Base-by-base conservation (phyloP, 164 flowering plant genomes). In the Magnolia sinica region DNA sequence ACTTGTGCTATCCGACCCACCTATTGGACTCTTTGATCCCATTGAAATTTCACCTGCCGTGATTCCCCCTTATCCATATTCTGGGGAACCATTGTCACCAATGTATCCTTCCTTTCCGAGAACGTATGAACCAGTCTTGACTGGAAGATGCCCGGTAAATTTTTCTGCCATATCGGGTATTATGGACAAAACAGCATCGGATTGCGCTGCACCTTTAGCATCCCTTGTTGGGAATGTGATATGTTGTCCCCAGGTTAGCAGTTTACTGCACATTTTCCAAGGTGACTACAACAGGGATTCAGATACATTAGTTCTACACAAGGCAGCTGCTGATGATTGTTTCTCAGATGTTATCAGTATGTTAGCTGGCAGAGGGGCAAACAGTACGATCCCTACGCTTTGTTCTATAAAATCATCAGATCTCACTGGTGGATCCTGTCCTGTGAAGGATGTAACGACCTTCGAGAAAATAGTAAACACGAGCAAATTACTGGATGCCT, bases 351-450 rank as follows among this genome's bases (percentile, higher is more conserved):
- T 95, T 77, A 81, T 90, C 69, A 92, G 89, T 79, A 89, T 93
- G 67, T 79, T 95, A 76, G 86, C 88, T 22, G 89, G 99, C 86
- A 88, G 87, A 86, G 92, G 97, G 27, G 97, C 96, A 66, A 92
- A 91, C 79, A 84, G 71, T 51, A 83, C 90, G 0, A 81, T 94
- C 55, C 84, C 93, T 69, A 29, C 81, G 14, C 81, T 95, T 68
- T 96, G 99, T 85, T 89, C 95, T n/a, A 73, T 86, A 22, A 91
- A 87, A 64, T 82, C 97, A 19, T 83, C 87, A 64, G 90, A 91
- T 85, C 92, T 95, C 67, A 95, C 98, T 20, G 99, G 93, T 75
- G 95, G 97, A 50, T 87, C 93, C 70, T 96, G 99, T 82, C 96
- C 99, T 23, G 89, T 92, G 67, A 93, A 87, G 79, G 96, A 92